phyloP scores from a whole-genome alignment of 345 rosid species.

The Psidium guajava region DNA sequence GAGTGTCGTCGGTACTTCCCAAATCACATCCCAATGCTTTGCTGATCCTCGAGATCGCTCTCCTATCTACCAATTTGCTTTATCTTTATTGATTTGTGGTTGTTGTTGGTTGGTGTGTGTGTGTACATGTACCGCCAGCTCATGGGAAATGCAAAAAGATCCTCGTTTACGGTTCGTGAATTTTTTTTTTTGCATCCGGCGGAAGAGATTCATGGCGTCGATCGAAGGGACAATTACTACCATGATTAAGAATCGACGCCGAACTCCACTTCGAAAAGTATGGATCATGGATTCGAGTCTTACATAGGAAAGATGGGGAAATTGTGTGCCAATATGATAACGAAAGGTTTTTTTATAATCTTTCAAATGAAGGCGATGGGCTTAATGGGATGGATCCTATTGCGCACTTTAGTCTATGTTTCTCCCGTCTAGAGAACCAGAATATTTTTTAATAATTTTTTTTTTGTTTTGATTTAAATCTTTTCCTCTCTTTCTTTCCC shows the following conservation, averaged over 20 bases:
- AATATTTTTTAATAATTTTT: too few relatives aligned
- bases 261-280: not conserved
- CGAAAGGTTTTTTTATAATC: too few relatives aligned
- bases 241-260: not conserved
- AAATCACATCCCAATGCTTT: not conserved
- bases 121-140: not conserved
- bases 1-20: too few relatives aligned
- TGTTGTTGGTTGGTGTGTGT: too few relatives aligned
- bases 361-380: too few relatives aligned
- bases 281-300: not conserved
- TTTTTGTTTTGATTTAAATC: too few relatives aligned
- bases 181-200: not conserved
- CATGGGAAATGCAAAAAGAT: not conserved
- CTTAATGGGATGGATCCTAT: too few relatives aligned
- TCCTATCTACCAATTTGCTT: not conserved
- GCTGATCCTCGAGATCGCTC: not conserved
- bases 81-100: not conserved
- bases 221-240: not conserved
- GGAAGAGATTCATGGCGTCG: not conserved
- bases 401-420: too few relatives aligned
- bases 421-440: too few relatives aligned
- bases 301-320: not conserved
- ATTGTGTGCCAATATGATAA: too few relatives aligned
- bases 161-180: not conserved
- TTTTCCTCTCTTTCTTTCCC: too few relatives aligned